phyloP scores from a whole-genome alignment of 73 alveolate species.

The Durusdinium trenchii region DNA sequence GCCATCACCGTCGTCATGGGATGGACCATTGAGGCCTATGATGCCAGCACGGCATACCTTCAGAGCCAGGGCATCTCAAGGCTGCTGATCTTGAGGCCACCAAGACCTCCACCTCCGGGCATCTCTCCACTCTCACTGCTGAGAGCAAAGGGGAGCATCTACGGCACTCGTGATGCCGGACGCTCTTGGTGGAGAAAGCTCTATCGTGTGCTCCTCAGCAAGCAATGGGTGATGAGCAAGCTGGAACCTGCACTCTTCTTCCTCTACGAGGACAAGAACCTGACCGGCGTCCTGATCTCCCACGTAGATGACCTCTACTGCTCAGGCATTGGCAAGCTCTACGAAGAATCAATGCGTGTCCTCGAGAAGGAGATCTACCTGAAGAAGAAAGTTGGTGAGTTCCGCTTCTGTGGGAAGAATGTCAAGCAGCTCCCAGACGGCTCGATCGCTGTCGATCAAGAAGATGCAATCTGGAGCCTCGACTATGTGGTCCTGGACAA shows the following conservation, averaged over 20 bases:
- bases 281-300: background rate
- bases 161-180: slow-evolving; percentile 51
- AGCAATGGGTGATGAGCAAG: background rate
- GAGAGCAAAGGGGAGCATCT: slow-evolving; percentile 62
- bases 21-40: slow-evolving; percentile 10
- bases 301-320: slow-evolving; percentile 69
- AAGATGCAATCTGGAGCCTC: slow-evolving; percentile 11
- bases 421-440: background rate
- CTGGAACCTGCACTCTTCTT: slow-evolving; percentile 36
- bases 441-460: background rate
- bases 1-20: background rate
- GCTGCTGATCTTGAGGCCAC: background rate
- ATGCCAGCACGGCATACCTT: slow-evolving; percentile 26
- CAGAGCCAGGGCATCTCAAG: slow-evolving; percentile 25
- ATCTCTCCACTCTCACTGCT: background rate
- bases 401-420: slow-evolving; percentile 19
- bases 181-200: slow-evolving; percentile 70
- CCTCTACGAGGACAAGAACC: background rate
- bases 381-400: background rate
- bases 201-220: background rate
- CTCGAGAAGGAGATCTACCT: slow-evolving; percentile 1
- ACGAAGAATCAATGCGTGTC: background rate
- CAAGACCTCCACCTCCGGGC: slow-evolving; percentile 23
- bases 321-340: slow-evolving; percentile 2
- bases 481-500: slow-evolving; percentile 5